Evolutionary conservation across 2,329 filamentous ascomycete species (phyloP).

Genomic region (Aspergillus awamori): DNA sequence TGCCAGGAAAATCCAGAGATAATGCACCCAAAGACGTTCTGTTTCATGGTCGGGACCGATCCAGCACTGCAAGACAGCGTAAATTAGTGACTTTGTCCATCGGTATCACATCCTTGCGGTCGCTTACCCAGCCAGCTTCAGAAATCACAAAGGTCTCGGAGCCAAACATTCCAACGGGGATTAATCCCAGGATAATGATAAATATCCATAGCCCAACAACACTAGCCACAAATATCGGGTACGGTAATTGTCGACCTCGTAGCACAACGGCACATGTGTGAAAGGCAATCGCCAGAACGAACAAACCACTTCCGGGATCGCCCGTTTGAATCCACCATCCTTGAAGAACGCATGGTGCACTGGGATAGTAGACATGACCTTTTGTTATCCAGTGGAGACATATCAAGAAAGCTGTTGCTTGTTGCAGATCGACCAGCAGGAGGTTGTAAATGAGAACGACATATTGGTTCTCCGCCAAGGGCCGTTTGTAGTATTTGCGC

Average conservation of each 20-base stretch:
- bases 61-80: conserved; percentile 50
- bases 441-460: conserved; percentile 57
- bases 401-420: conserved; percentile 50
- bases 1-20: conserved; percentile 58
- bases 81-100: conserved; percentile 4
- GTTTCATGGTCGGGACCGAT: conserved; percentile 46
- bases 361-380: conserved; percentile 47
- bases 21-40: conserved; percentile 55
- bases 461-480: conserved; percentile 56
- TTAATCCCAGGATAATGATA: conserved; percentile 50
- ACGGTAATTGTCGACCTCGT: conserved; percentile 50
- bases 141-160: conserved; percentile 50
- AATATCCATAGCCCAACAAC: conserved; percentile 52
- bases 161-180: conserved; percentile 49
- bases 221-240: conserved; percentile 46
- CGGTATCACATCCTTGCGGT: background rate
- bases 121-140: conserved; percentile 53
- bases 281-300: conserved; percentile 56
- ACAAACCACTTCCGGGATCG: conserved; percentile 55
- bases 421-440: conserved; percentile 54
- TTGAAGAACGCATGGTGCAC: conserved; percentile 52
- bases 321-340: conserved; percentile 56
- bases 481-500: conserved; percentile 51
- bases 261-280: conserved; percentile 55
- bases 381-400: conserved; percentile 50